Conservation (phyloP, 2,329 filamentous ascomycete species). For the Myriosclerotinia duriaeana region DNA sequence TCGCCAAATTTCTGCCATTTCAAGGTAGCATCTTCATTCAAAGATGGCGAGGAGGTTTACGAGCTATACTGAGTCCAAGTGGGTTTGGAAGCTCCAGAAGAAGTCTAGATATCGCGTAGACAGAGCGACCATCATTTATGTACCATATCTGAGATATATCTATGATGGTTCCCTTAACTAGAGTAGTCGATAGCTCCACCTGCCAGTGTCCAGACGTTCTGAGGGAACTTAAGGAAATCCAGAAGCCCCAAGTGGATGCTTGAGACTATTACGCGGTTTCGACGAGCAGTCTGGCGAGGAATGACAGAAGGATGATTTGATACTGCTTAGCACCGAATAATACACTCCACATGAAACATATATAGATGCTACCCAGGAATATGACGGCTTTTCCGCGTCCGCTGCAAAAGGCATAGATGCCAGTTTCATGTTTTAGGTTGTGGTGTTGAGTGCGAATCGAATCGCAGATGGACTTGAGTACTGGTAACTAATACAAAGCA, state of each 20-base stretch:
- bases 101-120: neutral
- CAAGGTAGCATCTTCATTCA: neutral
- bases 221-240: neutral
- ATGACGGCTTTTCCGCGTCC: neutral
- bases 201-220: too few species aligned
- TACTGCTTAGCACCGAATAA: constrained; percentile 10
- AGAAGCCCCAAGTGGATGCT: neutral
- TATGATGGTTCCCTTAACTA: neutral
- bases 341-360: neutral
- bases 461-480: neutral
- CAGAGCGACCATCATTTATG: neutral
- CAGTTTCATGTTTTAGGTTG: neutral
- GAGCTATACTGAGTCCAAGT: neutral
- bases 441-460: neutral
- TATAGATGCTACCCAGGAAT: neutral
- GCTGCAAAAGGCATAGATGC: neutral
- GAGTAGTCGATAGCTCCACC: neutral
- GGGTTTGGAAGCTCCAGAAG: neutral
- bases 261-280: neutral
- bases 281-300: neutral
- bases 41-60: neutral
- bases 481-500: neutral
- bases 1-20: neutral
- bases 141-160: too few species aligned
- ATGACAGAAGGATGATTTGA: neutral